A percentile compares a stretch with the other conserved stretches of the same genome.
phyloP scores from a whole-genome alignment of 768 basidiomycete species.

The Kondoa malvinella region DNA sequence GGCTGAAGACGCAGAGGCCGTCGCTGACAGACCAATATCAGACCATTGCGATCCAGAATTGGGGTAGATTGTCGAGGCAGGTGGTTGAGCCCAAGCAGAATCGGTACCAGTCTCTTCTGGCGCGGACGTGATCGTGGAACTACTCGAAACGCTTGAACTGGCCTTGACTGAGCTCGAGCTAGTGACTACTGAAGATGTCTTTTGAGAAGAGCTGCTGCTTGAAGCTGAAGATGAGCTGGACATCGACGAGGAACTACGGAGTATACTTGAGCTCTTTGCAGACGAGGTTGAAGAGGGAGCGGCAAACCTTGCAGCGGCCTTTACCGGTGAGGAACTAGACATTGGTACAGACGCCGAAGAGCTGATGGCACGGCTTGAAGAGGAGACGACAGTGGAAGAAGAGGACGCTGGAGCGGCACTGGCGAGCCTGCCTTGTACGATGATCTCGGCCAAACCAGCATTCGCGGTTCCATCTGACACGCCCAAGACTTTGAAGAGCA shows the following conservation, averaged over 20 bases:
- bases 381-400: not conserved
- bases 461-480: not conserved
- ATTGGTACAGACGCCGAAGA: not conserved
- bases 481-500: slow-evolving; percentile 11
- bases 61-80: too few relatives aligned
- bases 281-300: not conserved
- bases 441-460: slow-evolving; percentile 11
- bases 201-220: not conserved
- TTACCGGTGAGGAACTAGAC: not conserved
- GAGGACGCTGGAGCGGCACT: not conserved
- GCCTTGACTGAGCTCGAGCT: not conserved
- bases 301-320: not conserved
- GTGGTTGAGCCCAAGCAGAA: not conserved
- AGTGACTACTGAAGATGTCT: not conserved
- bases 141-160: not conserved
- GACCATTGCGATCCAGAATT: not conserved
- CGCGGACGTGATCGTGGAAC: not conserved
- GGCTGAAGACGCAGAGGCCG: too few relatives aligned
- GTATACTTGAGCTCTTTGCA: not conserved
- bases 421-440: slow-evolving; percentile 10
- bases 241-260: not conserved
- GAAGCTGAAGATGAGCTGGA: not conserved
- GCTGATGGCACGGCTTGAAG: not conserved
- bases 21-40: too few relatives aligned
- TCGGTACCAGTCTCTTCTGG: not conserved